These are phyloP conservation scores for Naganishia cerealis DNA, from an alignment of 1,284 basidiomycete genomes.

Conservation along the genomic window DNA sequence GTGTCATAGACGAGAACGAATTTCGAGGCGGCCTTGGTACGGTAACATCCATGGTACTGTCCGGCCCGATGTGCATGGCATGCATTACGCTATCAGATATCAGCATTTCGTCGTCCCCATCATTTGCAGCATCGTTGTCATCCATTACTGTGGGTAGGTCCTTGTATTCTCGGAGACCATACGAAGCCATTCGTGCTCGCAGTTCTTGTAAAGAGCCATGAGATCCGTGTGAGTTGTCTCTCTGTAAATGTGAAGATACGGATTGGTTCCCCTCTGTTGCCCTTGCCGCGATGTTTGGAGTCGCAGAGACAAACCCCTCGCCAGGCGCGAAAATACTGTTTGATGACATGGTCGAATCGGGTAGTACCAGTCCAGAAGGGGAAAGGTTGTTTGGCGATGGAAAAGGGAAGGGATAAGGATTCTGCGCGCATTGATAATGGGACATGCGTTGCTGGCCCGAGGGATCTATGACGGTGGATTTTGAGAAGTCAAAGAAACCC, in stretches of 20 bases:
- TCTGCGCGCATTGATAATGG: constrained; percentile 1
- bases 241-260: not conserved
- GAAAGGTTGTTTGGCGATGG: constrained; percentile 22
- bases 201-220: constrained; percentile 11
- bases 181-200: constrained; percentile 21
- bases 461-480: not conserved
- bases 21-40: constrained; percentile 24
- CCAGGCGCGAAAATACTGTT: not conserved
- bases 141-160: constrained; percentile 14
- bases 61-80: not conserved
- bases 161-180: constrained; percentile 7
- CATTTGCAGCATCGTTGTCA: constrained; percentile 14
- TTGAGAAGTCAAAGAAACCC: constrained; percentile 16
- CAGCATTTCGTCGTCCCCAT: constrained; percentile 24
- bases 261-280: not conserved
- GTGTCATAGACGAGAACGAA: constrained; percentile 17
- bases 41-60: constrained; percentile 14
- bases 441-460: not conserved
- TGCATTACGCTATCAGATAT: constrained; percentile 5
- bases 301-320: not conserved
- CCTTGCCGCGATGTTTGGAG: not conserved
- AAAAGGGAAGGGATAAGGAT: constrained; percentile 25
- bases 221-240: constrained; percentile 11
- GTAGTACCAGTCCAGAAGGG: constrained; percentile 25
- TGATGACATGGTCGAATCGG: constrained; percentile 24